A percentile compares a stretch with the other conserved stretches of the same genome.
Evolutionary conservation across 2,329 filamentous ascomycete genomes (phyloP).

Genomic region (Cyphellophora europaea): DNA sequence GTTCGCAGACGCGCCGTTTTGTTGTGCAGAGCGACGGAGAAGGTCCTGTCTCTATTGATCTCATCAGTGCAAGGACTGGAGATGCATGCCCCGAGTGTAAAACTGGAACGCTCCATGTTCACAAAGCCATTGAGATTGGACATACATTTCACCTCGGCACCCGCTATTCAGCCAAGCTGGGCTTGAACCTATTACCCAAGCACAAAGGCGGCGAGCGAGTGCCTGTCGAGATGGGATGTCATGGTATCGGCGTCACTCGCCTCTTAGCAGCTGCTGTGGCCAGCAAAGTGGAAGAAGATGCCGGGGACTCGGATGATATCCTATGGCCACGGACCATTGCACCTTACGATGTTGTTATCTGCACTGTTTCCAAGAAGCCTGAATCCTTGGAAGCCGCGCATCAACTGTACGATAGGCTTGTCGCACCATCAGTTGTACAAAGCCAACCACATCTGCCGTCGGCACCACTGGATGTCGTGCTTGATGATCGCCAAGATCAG

Average conservation of each 20-base stretch:
- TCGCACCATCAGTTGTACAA: no score
- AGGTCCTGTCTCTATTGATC: constrained; percentile 23
- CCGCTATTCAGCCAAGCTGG: constrained; percentile 70
- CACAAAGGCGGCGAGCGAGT: constrained; percentile 18
- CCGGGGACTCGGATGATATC: constrained; percentile 46
- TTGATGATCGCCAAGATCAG: constrained; percentile 62
- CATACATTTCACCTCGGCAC: constrained; percentile 94
- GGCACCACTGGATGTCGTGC: constrained; percentile 46
- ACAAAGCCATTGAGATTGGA: constrained; percentile 76
- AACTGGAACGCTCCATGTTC: constrained; percentile 51
- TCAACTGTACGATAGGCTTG: constrained; percentile 55
- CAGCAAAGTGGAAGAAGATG: constrained; percentile 58
- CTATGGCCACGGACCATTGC: constrained; percentile 76
- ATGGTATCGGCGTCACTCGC: constrained; percentile 87
- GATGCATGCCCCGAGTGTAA: constrained; percentile 67
- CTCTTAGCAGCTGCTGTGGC: constrained; percentile 82
- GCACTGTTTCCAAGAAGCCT: constrained; percentile 42
- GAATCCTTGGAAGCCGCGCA: constrained; percentile 35
- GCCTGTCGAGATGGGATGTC: constrained; percentile 78
- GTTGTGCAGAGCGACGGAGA: constrained; percentile 4
- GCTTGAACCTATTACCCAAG: constrained; percentile 41
- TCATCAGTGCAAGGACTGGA: constrained; percentile 57
- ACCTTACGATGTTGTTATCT: constrained; percentile 67
- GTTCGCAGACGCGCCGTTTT: constrained; percentile 1
- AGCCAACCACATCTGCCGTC: background rate